Conservation (phyloP, 2,329 filamentous ascomycete species). For the Trichoderma asperellum region DNA sequence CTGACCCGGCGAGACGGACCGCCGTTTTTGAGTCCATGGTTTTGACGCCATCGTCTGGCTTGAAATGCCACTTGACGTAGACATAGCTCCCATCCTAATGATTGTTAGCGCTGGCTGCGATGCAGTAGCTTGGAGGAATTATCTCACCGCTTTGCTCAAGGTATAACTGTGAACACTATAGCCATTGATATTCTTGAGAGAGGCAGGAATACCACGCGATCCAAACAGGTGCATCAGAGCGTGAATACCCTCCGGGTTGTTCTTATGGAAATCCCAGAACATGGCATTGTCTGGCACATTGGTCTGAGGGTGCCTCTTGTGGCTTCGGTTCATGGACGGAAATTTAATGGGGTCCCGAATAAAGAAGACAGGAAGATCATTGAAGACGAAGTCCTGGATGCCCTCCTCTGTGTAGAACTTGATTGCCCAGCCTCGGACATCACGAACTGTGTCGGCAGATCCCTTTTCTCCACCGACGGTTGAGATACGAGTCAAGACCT, state of each 20-base stretch:
- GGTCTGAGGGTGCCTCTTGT: conserved; percentile 74
- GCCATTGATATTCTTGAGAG: conserved; percentile 68
- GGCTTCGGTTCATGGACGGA: conserved; percentile 75
- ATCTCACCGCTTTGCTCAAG: conserved; percentile 55
- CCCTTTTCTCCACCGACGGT: conserved; percentile 72
- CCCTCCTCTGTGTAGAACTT: conserved; percentile 62
- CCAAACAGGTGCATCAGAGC: conserved; percentile 67
- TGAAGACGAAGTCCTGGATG: conserved; percentile 66
- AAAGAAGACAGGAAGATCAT: conserved; percentile 75
- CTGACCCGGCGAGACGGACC: conserved; percentile 54
- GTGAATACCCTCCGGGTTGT: conserved; percentile 66
- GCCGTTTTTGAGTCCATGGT: conserved; percentile 64
- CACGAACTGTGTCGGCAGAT: conserved; percentile 70
- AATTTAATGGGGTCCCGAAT: conserved; percentile 75
- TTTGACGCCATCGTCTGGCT: conserved; percentile 65
- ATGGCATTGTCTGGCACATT: conserved; percentile 71
- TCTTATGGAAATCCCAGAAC: conserved; percentile 49
- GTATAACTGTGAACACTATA: conserved; percentile 71
- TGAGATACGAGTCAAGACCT: conserved; percentile 72
- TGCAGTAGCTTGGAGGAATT: too few relatives aligned
- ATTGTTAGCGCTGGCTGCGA: background rate
- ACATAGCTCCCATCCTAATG: conserved; percentile 62
- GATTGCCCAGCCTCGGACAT: conserved; percentile 71
- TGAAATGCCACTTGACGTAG: conserved; percentile 68
- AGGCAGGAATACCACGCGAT: conserved; percentile 67